Evolutionary conservation across 2,329 filamentous ascomycete species (phyloP).

Genomic region (Trichothecium sympodiale): DNA sequence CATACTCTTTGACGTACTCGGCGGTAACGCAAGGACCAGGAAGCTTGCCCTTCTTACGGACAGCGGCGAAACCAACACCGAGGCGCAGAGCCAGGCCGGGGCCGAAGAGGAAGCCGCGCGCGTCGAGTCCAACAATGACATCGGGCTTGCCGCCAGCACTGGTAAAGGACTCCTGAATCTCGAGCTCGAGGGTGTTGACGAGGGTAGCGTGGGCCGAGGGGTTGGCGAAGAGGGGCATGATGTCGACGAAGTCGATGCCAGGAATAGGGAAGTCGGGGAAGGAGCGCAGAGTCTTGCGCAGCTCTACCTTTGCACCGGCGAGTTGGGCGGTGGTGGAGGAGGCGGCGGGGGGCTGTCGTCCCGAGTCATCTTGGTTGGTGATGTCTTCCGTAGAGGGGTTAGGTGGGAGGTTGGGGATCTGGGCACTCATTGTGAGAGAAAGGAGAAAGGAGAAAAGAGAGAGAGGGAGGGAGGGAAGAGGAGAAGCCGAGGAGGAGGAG

Average conservation of each 20-base stretch:
- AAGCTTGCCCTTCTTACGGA: conserved; percentile 92
- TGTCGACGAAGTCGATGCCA: conserved; percentile 95
- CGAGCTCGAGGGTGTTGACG: conserved; percentile 74
- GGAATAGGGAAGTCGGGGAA: conserved; percentile 87
- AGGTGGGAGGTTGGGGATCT: conserved; percentile 10
- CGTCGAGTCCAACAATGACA: conserved; percentile 87
- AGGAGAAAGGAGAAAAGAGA: conserved; percentile 15
- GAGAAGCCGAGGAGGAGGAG: conserved; percentile 10
- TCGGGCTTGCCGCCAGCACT: conserved; percentile 55
- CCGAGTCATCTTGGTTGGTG: conserved; percentile 43
- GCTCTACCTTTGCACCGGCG: conserved; percentile 61
- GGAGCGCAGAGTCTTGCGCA: conserved; percentile 62
- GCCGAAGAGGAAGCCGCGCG: conserved; percentile 90
- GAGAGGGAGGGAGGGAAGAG: conserved; percentile 15
- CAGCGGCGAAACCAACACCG: conserved; percentile 79
- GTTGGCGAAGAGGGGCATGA: conserved; percentile 88
- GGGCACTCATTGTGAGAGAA: conserved; percentile 22
- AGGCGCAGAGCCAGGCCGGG: conserved; percentile 76
- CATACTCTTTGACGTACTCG: conserved; percentile 90
- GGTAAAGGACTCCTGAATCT: conserved; percentile 55
- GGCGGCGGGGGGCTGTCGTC: conserved; percentile 52
- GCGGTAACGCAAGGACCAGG: conserved; percentile 81
- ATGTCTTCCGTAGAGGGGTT: conserved; percentile 17
- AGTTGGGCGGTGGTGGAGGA: conserved; percentile 52
- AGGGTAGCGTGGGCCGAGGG: conserved; percentile 63